Conservation (phyloP, 495 filamentous ascomycete species). For the Talaromyces wortmannii region DNA sequence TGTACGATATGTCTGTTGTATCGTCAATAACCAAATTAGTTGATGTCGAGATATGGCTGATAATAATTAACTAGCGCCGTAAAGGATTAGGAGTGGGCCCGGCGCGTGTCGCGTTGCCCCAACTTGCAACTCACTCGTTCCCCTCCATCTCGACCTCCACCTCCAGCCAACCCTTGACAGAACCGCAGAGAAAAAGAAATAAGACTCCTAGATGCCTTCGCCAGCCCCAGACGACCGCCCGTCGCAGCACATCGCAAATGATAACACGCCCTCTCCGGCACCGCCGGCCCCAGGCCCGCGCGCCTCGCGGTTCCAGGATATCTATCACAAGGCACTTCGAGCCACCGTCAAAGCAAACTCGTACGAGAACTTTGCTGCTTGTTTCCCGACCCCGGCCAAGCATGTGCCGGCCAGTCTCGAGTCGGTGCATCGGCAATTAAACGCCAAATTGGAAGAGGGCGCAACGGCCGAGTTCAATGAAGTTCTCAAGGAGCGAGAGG, state of each 20-base stretch:
- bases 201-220: background rate
- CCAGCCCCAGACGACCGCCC: background rate
- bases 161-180: background rate
- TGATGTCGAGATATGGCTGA: too few species aligned
- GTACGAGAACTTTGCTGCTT: constrained; percentile 73
- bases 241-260: background rate
- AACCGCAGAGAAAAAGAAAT: too few species aligned
- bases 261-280: constrained; percentile 37
- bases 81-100: too few species aligned
- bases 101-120: too few species aligned
- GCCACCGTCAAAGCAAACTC: constrained; percentile 67
- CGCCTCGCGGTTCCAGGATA: constrained; percentile 60
- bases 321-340: constrained; percentile 62
- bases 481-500: constrained; percentile 63
- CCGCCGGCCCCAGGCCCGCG: constrained; percentile 64
- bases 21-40: too few species aligned
- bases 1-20: too few species aligned
- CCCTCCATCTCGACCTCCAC: background rate
- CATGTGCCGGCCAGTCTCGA: constrained; percentile 60
- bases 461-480: constrained; percentile 66
- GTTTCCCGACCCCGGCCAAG: constrained; percentile 78
- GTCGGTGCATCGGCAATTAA: constrained; percentile 63
- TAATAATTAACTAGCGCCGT: too few species aligned
- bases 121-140: too few species aligned
- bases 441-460: constrained; percentile 55